phyloP scores from a whole-genome alignment of 1,139 yeast species.

The Scheffersomyces lignicola region DNA sequence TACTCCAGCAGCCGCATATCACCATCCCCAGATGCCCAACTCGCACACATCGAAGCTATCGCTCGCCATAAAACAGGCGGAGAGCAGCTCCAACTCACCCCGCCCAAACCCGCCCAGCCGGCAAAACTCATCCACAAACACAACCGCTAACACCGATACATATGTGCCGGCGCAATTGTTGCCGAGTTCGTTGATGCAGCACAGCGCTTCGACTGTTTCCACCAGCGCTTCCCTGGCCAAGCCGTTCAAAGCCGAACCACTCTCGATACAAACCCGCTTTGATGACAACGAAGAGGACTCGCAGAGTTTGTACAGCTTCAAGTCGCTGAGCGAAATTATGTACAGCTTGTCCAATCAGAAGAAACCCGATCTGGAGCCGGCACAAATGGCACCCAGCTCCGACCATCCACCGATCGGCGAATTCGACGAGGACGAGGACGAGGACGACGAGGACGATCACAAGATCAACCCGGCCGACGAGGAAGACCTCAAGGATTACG shows the following conservation, averaged over 20 bases:
- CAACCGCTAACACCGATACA: constrained; percentile 8
- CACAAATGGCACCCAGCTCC: background rate
- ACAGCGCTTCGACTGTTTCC: constrained; percentile 26
- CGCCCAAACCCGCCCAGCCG: constrained; percentile 7
- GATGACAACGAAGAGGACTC: constrained; percentile 13
- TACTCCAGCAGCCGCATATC: no score
- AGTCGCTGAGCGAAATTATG: constrained; percentile 7
- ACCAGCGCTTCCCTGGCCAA: constrained; percentile 27
- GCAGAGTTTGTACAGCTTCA: background rate
- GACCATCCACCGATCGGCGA: constrained; percentile 1
- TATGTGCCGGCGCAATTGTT: constrained; percentile 17
- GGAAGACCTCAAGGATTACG: constrained; percentile 70
- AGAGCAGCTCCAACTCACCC: constrained; percentile 11
- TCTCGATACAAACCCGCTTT: constrained; percentile 38
- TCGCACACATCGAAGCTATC: constrained; percentile 45
- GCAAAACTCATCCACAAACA: constrained; percentile 8
- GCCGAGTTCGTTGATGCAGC: constrained; percentile 22
- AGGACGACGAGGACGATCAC: constrained; percentile 34
- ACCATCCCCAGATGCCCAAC: constrained; percentile 43
- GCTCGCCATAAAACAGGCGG: constrained; percentile 48
- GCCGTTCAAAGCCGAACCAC: constrained; percentile 36
- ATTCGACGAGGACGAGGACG: constrained; percentile 36
- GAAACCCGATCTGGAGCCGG: background rate
- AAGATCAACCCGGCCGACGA: constrained; percentile 53
- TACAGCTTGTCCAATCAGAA: constrained; percentile 4